These are phyloP conservation scores for Populus alba DNA, from an alignment of 345 rosid genomes.

Conservation along the genomic window DNA sequence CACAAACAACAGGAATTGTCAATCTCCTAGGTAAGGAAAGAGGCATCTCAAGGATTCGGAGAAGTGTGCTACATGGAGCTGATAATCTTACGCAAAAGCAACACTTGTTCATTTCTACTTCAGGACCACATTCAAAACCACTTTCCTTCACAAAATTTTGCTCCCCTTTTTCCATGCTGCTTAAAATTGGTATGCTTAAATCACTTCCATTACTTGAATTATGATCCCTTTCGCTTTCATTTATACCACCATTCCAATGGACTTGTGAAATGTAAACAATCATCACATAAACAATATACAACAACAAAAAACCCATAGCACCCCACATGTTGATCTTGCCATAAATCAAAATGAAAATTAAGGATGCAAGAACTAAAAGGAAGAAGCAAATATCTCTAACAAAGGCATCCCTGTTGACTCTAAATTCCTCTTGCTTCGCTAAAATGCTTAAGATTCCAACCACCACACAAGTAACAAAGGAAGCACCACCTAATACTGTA, in stretches of 20 bases:
- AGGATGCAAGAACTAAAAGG: slow-evolving; percentile 52
- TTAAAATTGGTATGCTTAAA: slow-evolving; percentile 40
- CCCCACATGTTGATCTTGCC: slow-evolving; percentile 64
- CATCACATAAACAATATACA: slow-evolving; percentile 58
- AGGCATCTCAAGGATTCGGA: slow-evolving; percentile 55
- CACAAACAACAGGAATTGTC: slow-evolving; percentile 70
- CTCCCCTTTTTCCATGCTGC: slow-evolving; percentile 31
- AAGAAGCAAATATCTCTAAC: slow-evolving; percentile 66
- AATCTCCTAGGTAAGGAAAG: slow-evolving; percentile 72
- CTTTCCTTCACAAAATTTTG: slow-evolving; percentile 25
- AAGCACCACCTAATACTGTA: slow-evolving; percentile 70
- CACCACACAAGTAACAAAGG: slow-evolving; percentile 75
- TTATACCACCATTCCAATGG: slow-evolving; percentile 8
- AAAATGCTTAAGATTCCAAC: slow-evolving; percentile 63
- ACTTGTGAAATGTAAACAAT: slow-evolving; percentile 48
- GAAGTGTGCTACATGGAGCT: slow-evolving; percentile 25
- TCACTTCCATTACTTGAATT: slow-evolving; percentile 24
- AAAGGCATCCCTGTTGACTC: slow-evolving; percentile 52
- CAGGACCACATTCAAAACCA: slow-evolving; percentile 22
- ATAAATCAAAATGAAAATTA: slow-evolving; percentile 42
- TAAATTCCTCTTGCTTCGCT: slow-evolving; percentile 32
- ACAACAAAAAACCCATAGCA: slow-evolving; percentile 50
- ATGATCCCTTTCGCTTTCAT: slow-evolving; percentile 10
- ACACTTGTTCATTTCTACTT: slow-evolving; percentile 19
- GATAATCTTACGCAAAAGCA: slow-evolving; percentile 23